Conservation (phyloP, 352 stramenopile species). For the Halophytophthora polymorphica region DNA sequence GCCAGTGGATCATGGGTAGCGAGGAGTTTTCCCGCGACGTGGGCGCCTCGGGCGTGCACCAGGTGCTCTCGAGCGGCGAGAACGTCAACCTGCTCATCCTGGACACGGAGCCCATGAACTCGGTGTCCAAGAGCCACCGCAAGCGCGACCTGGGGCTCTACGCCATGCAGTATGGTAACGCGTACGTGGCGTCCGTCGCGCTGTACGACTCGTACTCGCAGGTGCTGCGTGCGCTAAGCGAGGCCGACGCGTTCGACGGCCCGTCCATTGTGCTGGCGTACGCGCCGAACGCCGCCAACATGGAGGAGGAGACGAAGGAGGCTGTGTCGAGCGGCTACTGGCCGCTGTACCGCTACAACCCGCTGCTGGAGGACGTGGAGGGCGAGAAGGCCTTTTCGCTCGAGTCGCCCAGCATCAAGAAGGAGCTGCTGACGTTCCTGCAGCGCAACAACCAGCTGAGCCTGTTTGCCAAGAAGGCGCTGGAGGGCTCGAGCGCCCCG, state of each 20-base stretch:
- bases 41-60: conserved; percentile 65
- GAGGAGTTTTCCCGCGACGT: conserved; percentile 74
- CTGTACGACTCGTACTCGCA: conserved; percentile 88
- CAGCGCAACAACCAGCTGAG: conserved; percentile 89
- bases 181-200: conserved; percentile 90
- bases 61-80: conserved; percentile 68
- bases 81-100: conserved; percentile 79
- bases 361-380: conserved; percentile 63
- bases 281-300: conserved; percentile 74
- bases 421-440: conserved; percentile 88
- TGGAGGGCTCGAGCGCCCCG: conserved; percentile 28
- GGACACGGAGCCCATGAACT: conserved; percentile 71
- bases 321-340: conserved; percentile 88
- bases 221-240: conserved; percentile 86
- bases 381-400: conserved; percentile 89
- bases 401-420: conserved; percentile 90
- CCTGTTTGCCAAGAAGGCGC: conserved; percentile 79
- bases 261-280: conserved; percentile 91
- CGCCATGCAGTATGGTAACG: conserved; percentile 93
- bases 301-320: conserved; percentile 87
- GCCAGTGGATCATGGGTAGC: conserved; percentile 79
- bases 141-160: conserved; percentile 92
- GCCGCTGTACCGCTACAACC: conserved; percentile 92
- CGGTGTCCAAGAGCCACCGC: conserved; percentile 59
- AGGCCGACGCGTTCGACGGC: conserved; percentile 88